Base-by-base conservation (phyloP, 1,139 yeast genomes). In the Blastobotrys elegans region DNA sequence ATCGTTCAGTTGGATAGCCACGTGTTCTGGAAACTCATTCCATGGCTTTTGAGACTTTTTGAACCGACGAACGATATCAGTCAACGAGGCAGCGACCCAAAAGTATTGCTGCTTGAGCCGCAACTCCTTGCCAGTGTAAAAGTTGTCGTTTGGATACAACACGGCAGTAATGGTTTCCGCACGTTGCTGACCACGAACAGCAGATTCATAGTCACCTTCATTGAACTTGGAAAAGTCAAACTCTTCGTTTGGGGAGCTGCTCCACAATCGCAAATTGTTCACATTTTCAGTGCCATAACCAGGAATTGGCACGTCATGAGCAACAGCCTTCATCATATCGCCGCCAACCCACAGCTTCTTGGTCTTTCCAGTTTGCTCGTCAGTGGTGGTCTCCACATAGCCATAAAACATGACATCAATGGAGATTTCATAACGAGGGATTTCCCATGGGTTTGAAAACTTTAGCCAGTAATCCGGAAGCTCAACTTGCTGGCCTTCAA, bases 381-480 rank as follows among this genome's bases (percentile, higher is more conserved):
- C 80, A 43, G 74, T 71, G 35, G 72, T 67, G 58, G 82, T 83
- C 53, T 82, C 81, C 36, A 84, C 92, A 55, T 79, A 75, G 47
- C 97, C 97, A 65, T 88, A 87, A 64, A 89, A 89, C 71, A 87
- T 92, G 55, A 90, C 84, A n/a, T 95, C 96, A 52, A 88, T 83
- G 61, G 84, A 90, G 56, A 90, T 85, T 67, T 90, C 97, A 55
- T 75, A 70, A 62, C 97, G 77, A 57, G 85, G 83, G 54, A 90
- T 82, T 66, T 88, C 96, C 97, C 97, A 90, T 17, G 97, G 95
- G 62, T 87, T 87, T 53, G 87, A 77, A 64, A 77, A 83, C 56
- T 82, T 82, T 58, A 90, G 75, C 97, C 97, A 90, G 67, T 89
- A 86, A 66, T 90, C 97, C 3, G 97, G 97, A 40, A 86, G 76